Evolutionary conservation across 352 stramenopile species (phyloP), one percentile per base, ranked within the genome.

Genomic region (Thalassiosira hispida): DNA sequence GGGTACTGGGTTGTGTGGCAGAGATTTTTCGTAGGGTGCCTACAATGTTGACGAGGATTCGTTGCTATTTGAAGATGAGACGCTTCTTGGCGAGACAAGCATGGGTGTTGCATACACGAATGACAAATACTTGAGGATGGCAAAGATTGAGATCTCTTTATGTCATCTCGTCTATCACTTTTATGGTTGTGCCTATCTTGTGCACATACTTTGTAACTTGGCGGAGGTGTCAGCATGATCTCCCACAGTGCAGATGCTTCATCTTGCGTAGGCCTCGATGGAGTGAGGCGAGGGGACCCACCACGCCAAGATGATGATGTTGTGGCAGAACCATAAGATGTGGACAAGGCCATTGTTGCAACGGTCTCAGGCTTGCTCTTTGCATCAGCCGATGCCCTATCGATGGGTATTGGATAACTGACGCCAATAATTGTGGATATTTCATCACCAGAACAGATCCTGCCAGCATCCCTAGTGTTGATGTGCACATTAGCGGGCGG

Each of bases 211-310:
- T 38, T 38, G 31, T 9, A 38, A 38, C 31, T 38, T 8, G 3
- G 31, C 27, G 66, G 51, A 29, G 66, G 49, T 11, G 66, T 74
- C n/a, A 52, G 35, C 66, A 74, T 74, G 5, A 74, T 74, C 47
- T 59, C 56, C 52, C 38, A 66, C 6, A 74, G 31, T 23, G 27
- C 66, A n/a, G 46, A 59, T 0, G 66, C 66, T 59, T 74, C 66
- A 35, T 74, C 66, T 42, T 66, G n/a, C 20, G 66, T 74, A 46
- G 66, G 66, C 65, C 66, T 65, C 29, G 46, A n/a, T 18, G 46
- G n/a, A 18, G 44, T 35, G 0, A 35, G 47, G 12, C 18, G 31
- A 35, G 33, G 31, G 1, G 56, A 65, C 27, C 31, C 31, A n/a
- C n/a, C n/a, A 38, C 31, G 31, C 31, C 31, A 38, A 38, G n/a